Base-by-base conservation (phyloP, 148 eudicot genomes). In the Fagopyrum esculentum region DNA sequence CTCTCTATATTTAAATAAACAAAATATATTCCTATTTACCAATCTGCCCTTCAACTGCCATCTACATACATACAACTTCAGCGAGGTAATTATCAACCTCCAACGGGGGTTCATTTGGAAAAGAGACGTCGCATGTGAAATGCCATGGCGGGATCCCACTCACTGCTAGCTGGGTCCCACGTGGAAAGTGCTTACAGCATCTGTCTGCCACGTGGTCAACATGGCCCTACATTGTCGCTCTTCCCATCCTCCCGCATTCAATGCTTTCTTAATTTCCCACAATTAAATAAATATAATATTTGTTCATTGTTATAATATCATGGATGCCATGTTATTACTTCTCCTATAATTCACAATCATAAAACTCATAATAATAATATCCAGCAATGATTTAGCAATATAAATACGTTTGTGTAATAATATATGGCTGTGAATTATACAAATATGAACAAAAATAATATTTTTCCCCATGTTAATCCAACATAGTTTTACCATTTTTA, bases 191-290 rank as follows among this genome's bases (percentile, higher is more conserved):
- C 29, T 6, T 11, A 46, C 74, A 48, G 6, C 43, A 48, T 45
- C 15, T 48, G 74, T 72, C 74, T 47, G 74, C 74, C 74, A 72
- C 74, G 74, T 72, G 74, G 30, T 48, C 56, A 48, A 72, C 74
- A 72, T 49, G 43, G 35, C 57, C 74, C 74, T 72, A 72, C 74
- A 48, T 19, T 45, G 74, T 72, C 74, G 74, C 74, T 19, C 40
- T n/a, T 2, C 43, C 56, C 54, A 16, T 72, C 56, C 43, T 22
- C 35, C 46, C n/a, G 3, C 15, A 64, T 49, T 26, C 49, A 47
- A 48, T 72, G 40, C 40, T 72, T 56, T 47, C 29, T 49, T 19
- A n/a, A n/a, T 71, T 46, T 15, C 47, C 68, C 68, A 9, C 43
- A 26, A 49, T 49, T 61, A 61, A 6, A 49, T 6, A 10, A 9